Percentiles rank a stretch among this genome's conserved stretches.
Evolutionary conservation across 495 filamentous ascomycete species (phyloP).

Genomic region (Podospora conica): DNA sequence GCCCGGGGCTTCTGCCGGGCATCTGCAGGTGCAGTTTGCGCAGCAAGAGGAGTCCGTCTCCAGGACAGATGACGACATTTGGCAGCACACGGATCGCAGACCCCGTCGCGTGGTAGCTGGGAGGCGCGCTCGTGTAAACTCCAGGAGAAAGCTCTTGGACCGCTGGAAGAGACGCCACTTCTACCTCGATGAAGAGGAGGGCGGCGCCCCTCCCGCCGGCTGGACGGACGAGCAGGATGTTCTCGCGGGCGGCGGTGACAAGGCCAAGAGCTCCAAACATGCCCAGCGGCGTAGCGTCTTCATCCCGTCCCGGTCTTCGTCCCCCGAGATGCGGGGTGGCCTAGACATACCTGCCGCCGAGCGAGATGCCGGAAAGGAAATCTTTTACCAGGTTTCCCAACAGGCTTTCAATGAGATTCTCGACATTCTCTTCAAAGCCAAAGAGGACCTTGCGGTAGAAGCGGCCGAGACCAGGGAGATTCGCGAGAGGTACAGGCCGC

Average conservation of each 20-base stretch:
- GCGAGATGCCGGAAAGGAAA: conserved; percentile 75
- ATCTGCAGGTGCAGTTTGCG: not conserved
- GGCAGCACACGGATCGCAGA: not conserved
- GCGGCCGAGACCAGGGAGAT: conserved; percentile 56
- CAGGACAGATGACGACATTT: not conserved
- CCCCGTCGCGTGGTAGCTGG: not conserved
- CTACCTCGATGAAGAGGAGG: conserved; percentile 77
- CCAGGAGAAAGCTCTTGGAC: conserved; percentile 55
- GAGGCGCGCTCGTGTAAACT: conserved; percentile 13
- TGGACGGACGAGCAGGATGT: conserved; percentile 59
- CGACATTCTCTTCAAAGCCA: conserved; percentile 72
- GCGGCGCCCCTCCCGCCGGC: conserved; percentile 55
- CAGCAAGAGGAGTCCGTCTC: not conserved
- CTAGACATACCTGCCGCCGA: conserved; percentile 78
- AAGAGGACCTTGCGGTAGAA: conserved; percentile 71
- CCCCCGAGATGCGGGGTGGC: conserved; percentile 75
- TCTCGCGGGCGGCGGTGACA: conserved; percentile 34
- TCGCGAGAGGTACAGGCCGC: conserved; percentile 49
- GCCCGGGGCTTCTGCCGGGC: not conserved
- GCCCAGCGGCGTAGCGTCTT: conserved; percentile 43
- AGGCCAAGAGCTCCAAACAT: conserved; percentile 36
- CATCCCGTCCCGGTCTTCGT: conserved; percentile 74
- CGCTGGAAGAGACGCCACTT: conserved; percentile 69
- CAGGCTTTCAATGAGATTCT: conserved; percentile 89
- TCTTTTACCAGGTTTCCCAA: conserved; percentile 83